phyloP scores from a whole-genome alignment of 1,284 basidiomycete genomes.

The Stereum hirsutum region DNA sequence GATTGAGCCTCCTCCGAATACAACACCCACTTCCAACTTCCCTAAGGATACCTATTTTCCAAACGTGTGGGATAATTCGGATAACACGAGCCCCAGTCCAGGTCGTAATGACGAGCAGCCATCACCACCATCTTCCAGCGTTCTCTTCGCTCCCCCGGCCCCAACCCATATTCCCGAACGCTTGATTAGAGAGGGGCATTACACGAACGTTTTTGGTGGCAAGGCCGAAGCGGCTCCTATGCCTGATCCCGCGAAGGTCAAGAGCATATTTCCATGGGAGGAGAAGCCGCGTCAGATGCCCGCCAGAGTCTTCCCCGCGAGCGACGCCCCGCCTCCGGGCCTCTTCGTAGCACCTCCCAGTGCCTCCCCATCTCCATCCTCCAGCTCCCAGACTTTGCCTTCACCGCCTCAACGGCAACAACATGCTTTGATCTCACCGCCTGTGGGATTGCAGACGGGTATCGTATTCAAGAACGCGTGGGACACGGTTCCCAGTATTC shows the following conservation, averaged over 20 bases:
- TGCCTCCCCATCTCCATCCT: constrained; percentile 16
- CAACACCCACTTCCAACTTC: constrained; percentile 41
- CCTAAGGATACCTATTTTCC: constrained; percentile 63
- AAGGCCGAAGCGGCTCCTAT: constrained; percentile 26
- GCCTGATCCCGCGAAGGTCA: constrained; percentile 69
- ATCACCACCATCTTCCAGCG: constrained; percentile 17
- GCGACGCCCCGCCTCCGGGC: constrained; percentile 48
- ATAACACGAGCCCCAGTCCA: constrained; percentile 23
- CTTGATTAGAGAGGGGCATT: constrained; percentile 50
- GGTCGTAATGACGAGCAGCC: constrained; percentile 22
- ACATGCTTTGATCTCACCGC: constrained; percentile 19
- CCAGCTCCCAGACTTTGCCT: too few relatives aligned
- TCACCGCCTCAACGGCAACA: constrained; percentile 19
- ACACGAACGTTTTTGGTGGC: constrained; percentile 47
- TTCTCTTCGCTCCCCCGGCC: constrained; percentile 33
- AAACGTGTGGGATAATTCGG: constrained; percentile 62
- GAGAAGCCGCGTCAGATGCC: constrained; percentile 54
- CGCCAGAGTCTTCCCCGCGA: constrained; percentile 68
- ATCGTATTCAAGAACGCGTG: constrained; percentile 72
- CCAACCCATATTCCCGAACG: constrained; percentile 49
- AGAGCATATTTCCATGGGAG: constrained; percentile 93
- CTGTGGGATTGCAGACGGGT: constrained; percentile 39
- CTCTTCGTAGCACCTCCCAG: constrained; percentile 32
- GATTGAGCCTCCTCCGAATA: constrained; percentile 63
- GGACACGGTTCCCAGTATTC: constrained; percentile 75